These are phyloP conservation scores for Podaxis sp. DNA, from an alignment of 768 basidiomycete species.

Conservation along the genomic window DNA sequence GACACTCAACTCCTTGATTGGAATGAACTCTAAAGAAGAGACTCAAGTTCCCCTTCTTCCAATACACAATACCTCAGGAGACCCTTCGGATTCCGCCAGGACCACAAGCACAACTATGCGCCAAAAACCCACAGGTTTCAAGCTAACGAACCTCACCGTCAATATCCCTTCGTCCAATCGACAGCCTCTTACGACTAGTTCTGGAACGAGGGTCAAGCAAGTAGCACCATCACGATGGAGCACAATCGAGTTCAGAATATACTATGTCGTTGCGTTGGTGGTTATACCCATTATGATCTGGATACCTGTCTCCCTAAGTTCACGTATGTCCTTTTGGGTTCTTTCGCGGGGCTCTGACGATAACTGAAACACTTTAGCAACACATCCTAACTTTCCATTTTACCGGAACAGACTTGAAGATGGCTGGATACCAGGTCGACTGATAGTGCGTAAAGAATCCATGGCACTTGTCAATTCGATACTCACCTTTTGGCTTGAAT, in stretches of 20 bases:
- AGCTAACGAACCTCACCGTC: conserved; percentile 13
- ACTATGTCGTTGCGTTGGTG: conserved; percentile 57
- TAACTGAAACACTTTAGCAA: conserved; percentile 39
- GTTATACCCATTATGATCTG: conserved; percentile 75
- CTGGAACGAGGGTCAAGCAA: conserved; percentile 18
- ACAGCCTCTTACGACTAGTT: not conserved
- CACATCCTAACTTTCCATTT: conserved; percentile 69
- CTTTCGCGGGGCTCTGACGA: not conserved
- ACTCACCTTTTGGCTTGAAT: not conserved
- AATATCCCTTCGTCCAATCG: conserved; percentile 11
- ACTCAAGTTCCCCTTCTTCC: conserved; percentile 12
- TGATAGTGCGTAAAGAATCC: conserved; percentile 55
- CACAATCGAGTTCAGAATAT: conserved; percentile 78
- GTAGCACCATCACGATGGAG: conserved; percentile 63
- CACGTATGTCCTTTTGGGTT: conserved; percentile 50
- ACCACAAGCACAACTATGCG: not conserved
- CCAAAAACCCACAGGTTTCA: not conserved
- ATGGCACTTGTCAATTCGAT: not conserved
- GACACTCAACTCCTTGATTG: not conserved
- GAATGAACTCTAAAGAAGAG: conserved; percentile 6
- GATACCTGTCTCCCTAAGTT: conserved; percentile 72
- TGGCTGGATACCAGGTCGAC: conserved; percentile 83
- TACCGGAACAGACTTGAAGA: conserved; percentile 57
- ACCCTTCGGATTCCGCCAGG: not conserved
- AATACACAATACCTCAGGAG: not conserved